These are phyloP conservation scores for Microdochium bolleyi DNA, from an alignment of 2,329 filamentous ascomycete genomes.

Conservation along the genomic window DNA sequence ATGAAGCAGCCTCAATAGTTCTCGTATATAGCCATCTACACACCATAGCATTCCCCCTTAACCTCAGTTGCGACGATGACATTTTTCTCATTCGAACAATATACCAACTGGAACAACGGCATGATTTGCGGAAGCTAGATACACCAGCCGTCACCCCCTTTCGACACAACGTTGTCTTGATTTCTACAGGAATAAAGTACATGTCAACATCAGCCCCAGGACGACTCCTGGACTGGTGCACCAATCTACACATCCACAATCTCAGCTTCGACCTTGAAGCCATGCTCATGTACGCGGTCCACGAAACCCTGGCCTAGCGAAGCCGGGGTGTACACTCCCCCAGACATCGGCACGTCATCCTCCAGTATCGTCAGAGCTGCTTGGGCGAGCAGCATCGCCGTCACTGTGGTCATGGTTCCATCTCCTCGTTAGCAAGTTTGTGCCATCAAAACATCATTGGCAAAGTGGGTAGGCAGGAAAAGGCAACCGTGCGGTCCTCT, in stretches of 20 bases:
- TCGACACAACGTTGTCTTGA: too few species aligned
- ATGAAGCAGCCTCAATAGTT: too few species aligned
- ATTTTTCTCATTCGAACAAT: too few species aligned
- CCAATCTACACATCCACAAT: slow-evolving; percentile 21
- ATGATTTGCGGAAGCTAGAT: too few species aligned
- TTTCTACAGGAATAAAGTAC: too few species aligned
- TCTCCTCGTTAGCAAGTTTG: neutral
- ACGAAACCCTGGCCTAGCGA: slow-evolving; percentile 61
- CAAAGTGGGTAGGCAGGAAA: neutral
- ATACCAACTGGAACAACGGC: too few species aligned
- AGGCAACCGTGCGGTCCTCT: neutral
- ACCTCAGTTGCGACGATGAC: too few species aligned
- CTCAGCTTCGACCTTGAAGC: slow-evolving; percentile 54
- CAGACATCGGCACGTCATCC: slow-evolving; percentile 50
- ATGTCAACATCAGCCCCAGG: too few species aligned
- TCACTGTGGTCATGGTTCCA: slow-evolving; percentile 53
- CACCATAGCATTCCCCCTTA: too few species aligned
- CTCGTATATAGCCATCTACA: too few species aligned
- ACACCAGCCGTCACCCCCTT: too few species aligned
- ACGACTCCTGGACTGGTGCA: neutral
- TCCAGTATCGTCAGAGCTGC: slow-evolving; percentile 59
- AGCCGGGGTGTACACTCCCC: slow-evolving; percentile 65
- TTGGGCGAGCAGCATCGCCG: slow-evolving; percentile 54
- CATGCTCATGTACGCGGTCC: slow-evolving; percentile 51
- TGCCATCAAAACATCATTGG: slow-evolving; percentile 3